These are phyloP conservation scores for Boletus vermiculosoides DNA, from an alignment of 768 basidiomycete genomes.

Conservation along the genomic window DNA sequence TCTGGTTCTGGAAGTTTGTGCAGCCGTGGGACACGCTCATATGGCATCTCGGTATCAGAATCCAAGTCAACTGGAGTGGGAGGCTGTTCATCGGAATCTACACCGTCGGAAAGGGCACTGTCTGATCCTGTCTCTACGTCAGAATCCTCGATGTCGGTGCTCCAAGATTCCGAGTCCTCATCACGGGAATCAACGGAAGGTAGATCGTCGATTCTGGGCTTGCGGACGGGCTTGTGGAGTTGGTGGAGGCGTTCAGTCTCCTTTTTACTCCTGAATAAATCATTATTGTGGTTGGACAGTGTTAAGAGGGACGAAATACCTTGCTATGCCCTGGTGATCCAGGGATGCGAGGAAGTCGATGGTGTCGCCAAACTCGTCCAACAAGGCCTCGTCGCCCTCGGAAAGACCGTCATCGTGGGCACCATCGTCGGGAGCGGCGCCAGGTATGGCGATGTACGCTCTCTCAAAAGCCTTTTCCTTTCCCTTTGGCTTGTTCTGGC, in stretches of 20 bases:
- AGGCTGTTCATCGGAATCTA: slow-evolving; percentile 10
- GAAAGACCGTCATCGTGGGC: slow-evolving; percentile 46
- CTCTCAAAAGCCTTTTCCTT: slow-evolving; percentile 64
- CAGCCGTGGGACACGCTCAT: slow-evolving; percentile 63
- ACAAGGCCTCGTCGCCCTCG: slow-evolving; percentile 67
- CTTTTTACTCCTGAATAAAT: slow-evolving; percentile 69
- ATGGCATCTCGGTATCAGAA: slow-evolving; percentile 72
- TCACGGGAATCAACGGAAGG: slow-evolving; percentile 69
- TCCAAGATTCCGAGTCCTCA: slow-evolving; percentile 54
- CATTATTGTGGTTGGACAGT: slow-evolving; percentile 2
- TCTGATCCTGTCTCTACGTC: slow-evolving; percentile 24
- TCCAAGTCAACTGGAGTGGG: slow-evolving; percentile 16
- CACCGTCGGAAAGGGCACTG: slow-evolving; percentile 4
- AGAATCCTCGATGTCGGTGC: slow-evolving; percentile 41
- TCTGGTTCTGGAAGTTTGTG: slow-evolving; percentile 44
- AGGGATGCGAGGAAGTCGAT: slow-evolving; percentile 66
- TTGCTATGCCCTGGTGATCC: slow-evolving; percentile 77
- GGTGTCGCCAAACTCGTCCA: slow-evolving; percentile 62
- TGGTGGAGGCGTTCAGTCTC: slow-evolving; percentile 72
- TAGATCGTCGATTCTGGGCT: slow-evolving; percentile 52
- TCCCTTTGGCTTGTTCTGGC: slow-evolving; percentile 40
- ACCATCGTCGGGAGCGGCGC: slow-evolving; percentile 1
- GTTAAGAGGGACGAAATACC: slow-evolving; percentile 44
- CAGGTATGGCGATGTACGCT: slow-evolving; percentile 61
- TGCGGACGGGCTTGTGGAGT: slow-evolving; percentile 55